Evolutionary conservation across 805 yeast genomes (phyloP).

Genomic region (Candida taoyuanica): DNA sequence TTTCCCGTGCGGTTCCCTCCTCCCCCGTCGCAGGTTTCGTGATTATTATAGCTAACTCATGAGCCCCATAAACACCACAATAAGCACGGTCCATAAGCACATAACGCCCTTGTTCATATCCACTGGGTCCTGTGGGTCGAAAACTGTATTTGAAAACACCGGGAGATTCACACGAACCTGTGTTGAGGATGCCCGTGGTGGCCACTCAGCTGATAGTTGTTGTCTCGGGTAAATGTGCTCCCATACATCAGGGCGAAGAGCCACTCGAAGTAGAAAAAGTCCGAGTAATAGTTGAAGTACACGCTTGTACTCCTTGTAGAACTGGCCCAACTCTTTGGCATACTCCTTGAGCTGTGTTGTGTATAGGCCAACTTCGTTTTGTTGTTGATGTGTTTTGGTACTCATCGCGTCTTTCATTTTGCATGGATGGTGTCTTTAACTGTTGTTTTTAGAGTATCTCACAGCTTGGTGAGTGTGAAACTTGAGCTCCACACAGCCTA

Average conservation of each 20-base stretch:
- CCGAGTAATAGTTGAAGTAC: background rate
- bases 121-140: conserved; percentile 6
- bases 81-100: background rate
- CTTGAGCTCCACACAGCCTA: no score
- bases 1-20: no score
- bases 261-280: background rate
- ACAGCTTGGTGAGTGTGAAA: no score
- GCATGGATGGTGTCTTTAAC: no score
- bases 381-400: no score
- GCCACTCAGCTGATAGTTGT: no score
- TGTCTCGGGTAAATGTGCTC: background rate
- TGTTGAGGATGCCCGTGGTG: no score
- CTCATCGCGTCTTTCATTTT: background rate
- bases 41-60: no score
- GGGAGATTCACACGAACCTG: no score
- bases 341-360: background rate
- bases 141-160: background rate
- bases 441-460: no score
- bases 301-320: conserved; percentile 2
- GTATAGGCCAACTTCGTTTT: background rate
- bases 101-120: conserved; percentile 2
- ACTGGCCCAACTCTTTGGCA: background rate
- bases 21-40: no score
- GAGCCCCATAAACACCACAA: background rate
- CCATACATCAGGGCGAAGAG: background rate